Evolutionary conservation across 2,329 filamentous ascomycete species (phyloP), one percentile per base, ranked within the genome.

Genomic region (Phyllosticta capitalensis): DNA sequence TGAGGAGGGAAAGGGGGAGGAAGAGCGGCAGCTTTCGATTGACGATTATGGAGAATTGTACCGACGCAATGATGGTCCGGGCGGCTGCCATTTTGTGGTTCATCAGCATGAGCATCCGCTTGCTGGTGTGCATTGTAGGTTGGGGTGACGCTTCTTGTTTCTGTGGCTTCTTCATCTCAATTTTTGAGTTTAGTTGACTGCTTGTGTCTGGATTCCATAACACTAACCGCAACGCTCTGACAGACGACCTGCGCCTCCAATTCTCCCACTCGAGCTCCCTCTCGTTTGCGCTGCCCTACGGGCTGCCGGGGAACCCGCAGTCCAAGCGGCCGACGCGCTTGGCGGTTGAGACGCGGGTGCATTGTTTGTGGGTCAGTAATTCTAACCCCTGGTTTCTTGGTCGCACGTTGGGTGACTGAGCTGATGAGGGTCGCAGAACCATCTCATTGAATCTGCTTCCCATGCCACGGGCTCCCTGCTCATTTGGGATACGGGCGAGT

Each of bases 21-120:
- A n/a, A n/a, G 55, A 58, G 3, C 71, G 73, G 20, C 71, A 71
- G 19, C 66, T 82, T 3, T 63, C 70, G 1, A 74, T 81, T 21
- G 30, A 68, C 1, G 69, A 73, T 1, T 82, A 78, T 69, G 61
- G 67, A 22, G 65, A 72, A 2, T 67, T 83, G 1, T 83, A 82
- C 65, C 65, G 66, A n/a, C 69, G 73, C 10, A 81, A 81, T 63
- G 68, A 75, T 55, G 71, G 77, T 60, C 59, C 68, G 0, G 62
- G 76, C 51, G 80, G 81, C 9, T 70, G 71, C 21, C 73, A 76
- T 45, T 89, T 89, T 66, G 82, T 89, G 56, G 79, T 89, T 45
- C 85, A 89, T 68, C 86, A 90, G 67, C 86, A 90, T 67, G 85
- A 88, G 66, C 86, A 89, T 67, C 87, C 86, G 1, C 69, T 87